These are phyloP conservation scores for Calonectria hawksworthii DNA, from an alignment of 2,329 filamentous ascomycete genomes.

Conservation along the genomic window DNA sequence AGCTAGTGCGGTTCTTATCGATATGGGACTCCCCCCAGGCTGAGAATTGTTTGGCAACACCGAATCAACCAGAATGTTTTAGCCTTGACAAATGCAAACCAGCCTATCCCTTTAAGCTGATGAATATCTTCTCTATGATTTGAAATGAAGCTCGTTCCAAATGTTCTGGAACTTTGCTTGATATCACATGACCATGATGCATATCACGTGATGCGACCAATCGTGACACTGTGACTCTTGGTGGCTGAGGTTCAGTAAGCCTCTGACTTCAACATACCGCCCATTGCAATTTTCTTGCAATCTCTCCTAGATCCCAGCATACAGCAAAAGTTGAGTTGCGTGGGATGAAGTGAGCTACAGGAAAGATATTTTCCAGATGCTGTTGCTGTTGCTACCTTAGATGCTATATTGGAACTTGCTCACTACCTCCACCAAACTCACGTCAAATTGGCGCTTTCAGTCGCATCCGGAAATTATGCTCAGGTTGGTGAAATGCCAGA, in stretches of 20 bases:
- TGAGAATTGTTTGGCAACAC: neutral
- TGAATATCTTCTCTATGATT: neutral
- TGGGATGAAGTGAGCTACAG: too few species aligned
- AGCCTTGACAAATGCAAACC: neutral
- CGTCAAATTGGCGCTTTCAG: neutral
- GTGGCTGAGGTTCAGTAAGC: neutral
- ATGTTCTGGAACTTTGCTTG: constrained; percentile 6
- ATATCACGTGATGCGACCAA: constrained; percentile 12
- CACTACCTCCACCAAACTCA: too few species aligned
- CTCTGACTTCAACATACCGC: neutral
- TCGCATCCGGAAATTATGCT: neutral
- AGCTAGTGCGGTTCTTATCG: constrained; percentile 49
- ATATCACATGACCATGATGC: constrained; percentile 13
- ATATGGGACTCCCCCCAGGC: constrained; percentile 36
- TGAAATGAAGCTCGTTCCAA: constrained; percentile 13
- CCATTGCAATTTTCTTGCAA: neutral
- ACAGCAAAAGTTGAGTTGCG: too few species aligned
- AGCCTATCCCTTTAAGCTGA: neutral
- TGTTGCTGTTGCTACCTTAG: neutral
- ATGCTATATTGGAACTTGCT: neutral
- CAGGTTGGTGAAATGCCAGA: neutral
- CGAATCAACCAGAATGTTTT: neutral
- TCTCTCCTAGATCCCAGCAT: neutral
- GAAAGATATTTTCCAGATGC: too few species aligned
- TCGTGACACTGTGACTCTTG: neutral